Conservation (phyloP, 2,329 filamentous ascomycete genomes). For the Alternaria consortialis region DNA sequence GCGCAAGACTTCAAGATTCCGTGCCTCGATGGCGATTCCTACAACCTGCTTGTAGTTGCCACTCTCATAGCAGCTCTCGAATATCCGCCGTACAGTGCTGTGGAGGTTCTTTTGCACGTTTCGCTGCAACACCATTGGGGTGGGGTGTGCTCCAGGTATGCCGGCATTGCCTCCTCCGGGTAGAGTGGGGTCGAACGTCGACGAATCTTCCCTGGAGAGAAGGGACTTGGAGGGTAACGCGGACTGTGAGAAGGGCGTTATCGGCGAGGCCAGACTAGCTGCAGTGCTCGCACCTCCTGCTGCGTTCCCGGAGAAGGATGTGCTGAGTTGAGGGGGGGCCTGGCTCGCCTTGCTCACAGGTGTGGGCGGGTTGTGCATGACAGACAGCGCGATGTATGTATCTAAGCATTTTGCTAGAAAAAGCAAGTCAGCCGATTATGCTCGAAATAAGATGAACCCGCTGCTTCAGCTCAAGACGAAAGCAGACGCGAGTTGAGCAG, state of each 20-base stretch:
- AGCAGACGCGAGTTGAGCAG: not conserved
- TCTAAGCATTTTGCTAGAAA: constrained; percentile 86
- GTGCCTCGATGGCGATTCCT: constrained; percentile 94
- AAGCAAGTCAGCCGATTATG: constrained; percentile 25
- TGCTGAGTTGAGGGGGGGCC: constrained; percentile 74
- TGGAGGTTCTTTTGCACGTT: constrained; percentile 83
- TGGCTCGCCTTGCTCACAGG: constrained; percentile 59
- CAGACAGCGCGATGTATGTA: constrained; percentile 88
- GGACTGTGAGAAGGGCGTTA: constrained; percentile 94
- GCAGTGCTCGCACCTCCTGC: constrained; percentile 72
- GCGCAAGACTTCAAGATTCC: constrained; percentile 86
- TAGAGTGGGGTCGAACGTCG: constrained; percentile 65
- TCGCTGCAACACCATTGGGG: constrained; percentile 72
- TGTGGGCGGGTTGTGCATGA: constrained; percentile 64
- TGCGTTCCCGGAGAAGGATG: constrained; percentile 75
- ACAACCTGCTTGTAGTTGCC: constrained; percentile 95
- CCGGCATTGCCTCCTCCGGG: constrained; percentile 66
- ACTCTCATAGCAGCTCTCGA: constrained; percentile 86
- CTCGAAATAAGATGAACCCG: not conserved
- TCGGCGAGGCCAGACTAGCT: constrained; percentile 79
- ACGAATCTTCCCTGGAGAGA: constrained; percentile 80
- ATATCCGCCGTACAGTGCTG: constrained; percentile 84
- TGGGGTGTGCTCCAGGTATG: constrained; percentile 63
- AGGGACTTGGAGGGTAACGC: constrained; percentile 93
- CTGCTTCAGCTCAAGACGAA: not conserved